Base-by-base conservation (phyloP, 345 rosid species). In the Pistacia atlantica region DNA sequence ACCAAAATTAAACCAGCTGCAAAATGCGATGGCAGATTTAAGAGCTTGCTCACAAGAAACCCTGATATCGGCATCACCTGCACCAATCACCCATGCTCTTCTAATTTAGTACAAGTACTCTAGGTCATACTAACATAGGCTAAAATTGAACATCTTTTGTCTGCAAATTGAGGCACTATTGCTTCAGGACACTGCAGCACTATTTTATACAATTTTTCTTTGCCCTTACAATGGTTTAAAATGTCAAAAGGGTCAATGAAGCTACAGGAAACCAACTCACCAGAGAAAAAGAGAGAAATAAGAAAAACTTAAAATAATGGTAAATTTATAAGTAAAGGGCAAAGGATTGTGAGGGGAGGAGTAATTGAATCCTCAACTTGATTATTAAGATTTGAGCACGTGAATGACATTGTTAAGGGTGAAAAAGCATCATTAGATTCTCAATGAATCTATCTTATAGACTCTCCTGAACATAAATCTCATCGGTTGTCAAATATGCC, bases 1-100 rank as follows among this genome's bases (percentile, higher is more conserved):
- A 93, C 98, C 82, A 95, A 81, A 77, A 95, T 95, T 72, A 95
- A 88, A 80, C 97, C 99, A 57, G 97, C 98, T 64, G 97, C 97
- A 81, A 90, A 93, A 87, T 93, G 78, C 20, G 97, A 84, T 67
- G 97, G 98, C 75, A 95, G 82, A 77, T 89, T 86, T 76, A 95
- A 84, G 72, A 95, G 85, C 82, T 91, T 95, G 86, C 99, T 88
- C 79, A 93, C 84, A 54, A 95, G 75, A 86, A 65, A 91, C 31
- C 84, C 99, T 66, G 97, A 93, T 77, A 93, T 62, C 7, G 99
- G 98, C 99, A 95, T 95, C 61, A 95, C 84, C 98, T 92, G 84
- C 72, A 83, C 62, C 67, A 37, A 46, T 52, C 45, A 72, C 33
- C 25, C 68, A 68, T 45, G 52, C 9, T 67, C 61, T 37, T 63